Conservation (phyloP, 164 flowering plant genomes). For the Platanus orientalis region DNA sequence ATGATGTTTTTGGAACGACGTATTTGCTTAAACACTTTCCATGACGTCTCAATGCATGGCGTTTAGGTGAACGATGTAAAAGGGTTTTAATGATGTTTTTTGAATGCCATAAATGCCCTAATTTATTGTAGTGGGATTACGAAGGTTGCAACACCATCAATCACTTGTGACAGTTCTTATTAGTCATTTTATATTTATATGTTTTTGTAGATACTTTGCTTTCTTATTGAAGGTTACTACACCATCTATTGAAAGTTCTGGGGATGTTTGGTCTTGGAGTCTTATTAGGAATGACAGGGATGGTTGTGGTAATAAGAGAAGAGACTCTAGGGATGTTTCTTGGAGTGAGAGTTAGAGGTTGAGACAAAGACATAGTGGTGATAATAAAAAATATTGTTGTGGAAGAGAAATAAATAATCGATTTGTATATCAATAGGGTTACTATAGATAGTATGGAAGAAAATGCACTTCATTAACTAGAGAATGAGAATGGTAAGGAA, state of each 20-base stretch:
- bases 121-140: no score
- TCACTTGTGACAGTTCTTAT: no score
- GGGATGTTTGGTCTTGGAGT: constrained; percentile 28
- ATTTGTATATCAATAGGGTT: constrained; percentile 29
- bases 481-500: no score
- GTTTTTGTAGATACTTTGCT: background rate
- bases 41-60: no score
- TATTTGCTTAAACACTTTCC: no score
- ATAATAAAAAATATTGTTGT: constrained; percentile 20
- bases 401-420: constrained; percentile 35
- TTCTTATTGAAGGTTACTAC: constrained; percentile 28
- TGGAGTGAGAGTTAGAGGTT: constrained; percentile 32
- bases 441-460: constrained; percentile 36
- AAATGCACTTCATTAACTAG: no score
- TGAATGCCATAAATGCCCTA: no score
- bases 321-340: constrained; percentile 29
- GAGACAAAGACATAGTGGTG: constrained; percentile 27
- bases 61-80: no score
- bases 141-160: no score
- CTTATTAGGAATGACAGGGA: constrained; percentile 32
- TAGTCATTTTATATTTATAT: background rate
- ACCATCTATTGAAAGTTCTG: constrained; percentile 31
- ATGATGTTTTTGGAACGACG: no score
- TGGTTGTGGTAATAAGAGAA: constrained; percentile 32
- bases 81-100: no score